Base-by-base conservation (phyloP, 2,329 filamentous ascomycete genomes). In the Fonsecaea nubica region DNA sequence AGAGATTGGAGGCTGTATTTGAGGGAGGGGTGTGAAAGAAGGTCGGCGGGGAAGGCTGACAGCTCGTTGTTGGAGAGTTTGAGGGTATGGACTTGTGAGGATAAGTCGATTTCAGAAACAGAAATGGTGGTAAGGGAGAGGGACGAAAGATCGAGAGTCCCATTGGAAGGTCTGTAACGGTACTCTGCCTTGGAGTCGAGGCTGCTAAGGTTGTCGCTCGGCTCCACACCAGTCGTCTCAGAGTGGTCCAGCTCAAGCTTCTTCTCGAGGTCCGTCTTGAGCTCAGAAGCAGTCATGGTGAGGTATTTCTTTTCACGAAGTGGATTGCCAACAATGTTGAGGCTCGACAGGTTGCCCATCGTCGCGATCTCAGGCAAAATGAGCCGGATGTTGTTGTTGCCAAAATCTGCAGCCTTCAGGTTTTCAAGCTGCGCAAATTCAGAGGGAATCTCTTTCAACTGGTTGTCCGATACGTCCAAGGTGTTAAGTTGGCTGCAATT, bases 281-380 rank as follows among this genome's bases (percentile, higher is more conserved):
- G 35, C 15, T 71, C 69, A 6, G 58, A 25, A 30, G 91, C 93
- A 25, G 86, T 85, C 80, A 96, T 91, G 0, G 87, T 90, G 13
- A 93, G 82, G 72, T 95, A 92, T 76, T 93, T 97, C 76, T 91
- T 93, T 76, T 97, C 93, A 13, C 91, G 86, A 13, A 99, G 81
- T 0, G 95, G 95, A 74, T 99, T 99, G n/a, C 92, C 93, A 52
- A 89, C 89, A 36, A 99, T 82, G 4, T 89, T 88, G 50, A 98
- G 85, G 75, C 89, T 89, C 21, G 88, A 85, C 9, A 99, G 80
- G 53, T 80, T 88, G 5, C 92, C 87, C 92, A 98, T 97, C 32
- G 87, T 81, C 4, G 90, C 90, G 65, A 98, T 87, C 70, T 88
- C 89, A 0, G 92, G 85, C 35, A 95, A 91, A 7, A 99, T 77